Evolutionary conservation across 805 yeast species (phyloP).

Genomic region (Cyberlindnera mycetangii): DNA sequence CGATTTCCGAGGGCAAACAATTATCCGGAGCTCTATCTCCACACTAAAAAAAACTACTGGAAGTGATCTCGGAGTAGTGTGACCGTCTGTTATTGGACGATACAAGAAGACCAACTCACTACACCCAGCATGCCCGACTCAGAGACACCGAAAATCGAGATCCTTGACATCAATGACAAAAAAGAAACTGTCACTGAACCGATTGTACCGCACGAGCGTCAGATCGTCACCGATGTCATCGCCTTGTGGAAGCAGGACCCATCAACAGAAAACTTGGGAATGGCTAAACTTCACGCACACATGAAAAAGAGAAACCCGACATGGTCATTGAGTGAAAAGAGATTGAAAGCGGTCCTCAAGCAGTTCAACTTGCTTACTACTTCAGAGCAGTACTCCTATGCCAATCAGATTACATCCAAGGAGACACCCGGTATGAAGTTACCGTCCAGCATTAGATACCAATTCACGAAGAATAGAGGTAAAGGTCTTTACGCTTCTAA

Average conservation of each 20-base stretch:
- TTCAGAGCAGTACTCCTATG: constrained; percentile 45
- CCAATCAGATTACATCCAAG: constrained; percentile 49
- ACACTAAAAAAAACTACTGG: neutral
- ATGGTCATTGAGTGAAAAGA: constrained; percentile 63
- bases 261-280: constrained; percentile 53
- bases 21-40: neutral
- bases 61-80: neutral
- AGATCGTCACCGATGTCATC: constrained; percentile 47
- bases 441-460: constrained; percentile 43
- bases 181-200: constrained; percentile 14
- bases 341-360: constrained; percentile 52
- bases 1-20: neutral
- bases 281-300: constrained; percentile 47
- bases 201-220: constrained; percentile 27
- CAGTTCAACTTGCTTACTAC: constrained; percentile 51
- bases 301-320: constrained; percentile 50
- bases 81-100: neutral
- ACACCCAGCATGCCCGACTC: neutral
- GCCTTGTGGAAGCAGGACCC: constrained; percentile 69
- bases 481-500: constrained; percentile 57
- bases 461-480: constrained; percentile 52
- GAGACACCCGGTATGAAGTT: constrained; percentile 42
- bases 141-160: constrained; percentile 27
- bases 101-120: neutral
- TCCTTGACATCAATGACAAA: constrained; percentile 31